Evolutionary conservation across 805 yeast species (phyloP).

Genomic region (Kodamaea hsintzibuensis): DNA sequence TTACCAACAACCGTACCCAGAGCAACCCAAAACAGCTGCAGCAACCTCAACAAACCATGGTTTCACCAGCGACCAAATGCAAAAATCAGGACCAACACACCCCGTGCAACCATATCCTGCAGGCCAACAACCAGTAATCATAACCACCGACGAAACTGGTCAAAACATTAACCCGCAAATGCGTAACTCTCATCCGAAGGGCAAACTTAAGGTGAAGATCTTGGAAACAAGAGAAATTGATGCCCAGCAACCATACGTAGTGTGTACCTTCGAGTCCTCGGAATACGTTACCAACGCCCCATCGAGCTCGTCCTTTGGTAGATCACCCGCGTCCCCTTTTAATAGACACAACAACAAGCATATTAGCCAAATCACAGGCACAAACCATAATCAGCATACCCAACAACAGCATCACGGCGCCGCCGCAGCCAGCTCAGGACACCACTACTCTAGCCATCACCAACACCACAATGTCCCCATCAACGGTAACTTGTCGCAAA

Average conservation of each 20-base stretch:
- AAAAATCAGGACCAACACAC: constrained; percentile 7
- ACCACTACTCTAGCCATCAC: constrained; percentile 10
- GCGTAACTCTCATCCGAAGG: constrained; percentile 57
- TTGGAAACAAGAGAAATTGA: constrained; percentile 74
- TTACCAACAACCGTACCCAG: not conserved
- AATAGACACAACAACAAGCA: constrained; percentile 13
- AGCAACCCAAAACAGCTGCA: not conserved
- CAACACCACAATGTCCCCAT: constrained; percentile 14
- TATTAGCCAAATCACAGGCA: constrained; percentile 7
- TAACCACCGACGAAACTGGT: constrained; percentile 45
- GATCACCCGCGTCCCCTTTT: constrained; percentile 23
- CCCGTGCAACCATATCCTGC: constrained; percentile 12
- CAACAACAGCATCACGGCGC: not conserved
- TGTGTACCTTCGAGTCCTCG: constrained; percentile 86
- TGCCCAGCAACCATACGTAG: constrained; percentile 79
- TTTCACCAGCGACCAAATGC: constrained; percentile 1
- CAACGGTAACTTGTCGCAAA: constrained; percentile 15
- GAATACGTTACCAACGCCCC: constrained; percentile 88
- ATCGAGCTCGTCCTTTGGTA: constrained; percentile 39
- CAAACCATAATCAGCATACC: constrained; percentile 10
- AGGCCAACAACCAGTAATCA: constrained; percentile 29
- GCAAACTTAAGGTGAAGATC: constrained; percentile 78
- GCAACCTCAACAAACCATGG: constrained; percentile 11
- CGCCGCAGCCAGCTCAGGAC: not conserved
- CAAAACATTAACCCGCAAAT: constrained; percentile 27